Base-by-base conservation (phyloP, 140 eudicot genomes). In the Senecio squalidus region DNA sequence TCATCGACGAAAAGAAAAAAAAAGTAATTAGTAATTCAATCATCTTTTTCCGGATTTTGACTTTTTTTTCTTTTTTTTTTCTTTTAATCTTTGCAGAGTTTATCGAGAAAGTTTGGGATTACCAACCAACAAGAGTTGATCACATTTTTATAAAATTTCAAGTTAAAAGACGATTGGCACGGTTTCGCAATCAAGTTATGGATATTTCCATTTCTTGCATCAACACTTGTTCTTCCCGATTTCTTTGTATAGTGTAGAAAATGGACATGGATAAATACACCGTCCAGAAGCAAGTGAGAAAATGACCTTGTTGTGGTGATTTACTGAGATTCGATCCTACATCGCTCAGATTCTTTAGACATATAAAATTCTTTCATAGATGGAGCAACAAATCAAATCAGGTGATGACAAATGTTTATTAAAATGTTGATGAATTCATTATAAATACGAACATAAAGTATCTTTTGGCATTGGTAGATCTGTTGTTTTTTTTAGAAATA, bases 111-210 rank as follows among this genome's bases (percentile, higher is more conserved):
- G 73, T 66, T 82, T 5, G 63, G 70, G 62, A 56, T 50, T 53
- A 46, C 60, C 2, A 26, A 61, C 55, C 60, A 45, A 62, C 71
- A 72, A 72, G 72, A 79, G 44, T 50, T 67, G 65, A 62, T 60
- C 51, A 64, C 73, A 4, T n/a, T 67, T 62, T 47, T 67, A 53
- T 71, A 45, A 75, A n/a, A 34, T 4, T 21, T 38, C 17, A 55
- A 63, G 24, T 55, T 9, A 66, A 46, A 64, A 65, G 44, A 45
- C 20, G 65, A 49, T 70, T 38, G 66, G 78, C 86, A 60, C 69
- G 14, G 41, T 68, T 38, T 80, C 80, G 84, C 84, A 76, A 81
- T 81, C 87, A 76, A 44, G 62, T 68, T 55, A 26, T 60, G 84
- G 77, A 61, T 71, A 39, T 48, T 46, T 72, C 75, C 67, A 71